Conservation (phyloP, 1,284 basidiomycete species). For the Ganoderma sinense region DNA sequence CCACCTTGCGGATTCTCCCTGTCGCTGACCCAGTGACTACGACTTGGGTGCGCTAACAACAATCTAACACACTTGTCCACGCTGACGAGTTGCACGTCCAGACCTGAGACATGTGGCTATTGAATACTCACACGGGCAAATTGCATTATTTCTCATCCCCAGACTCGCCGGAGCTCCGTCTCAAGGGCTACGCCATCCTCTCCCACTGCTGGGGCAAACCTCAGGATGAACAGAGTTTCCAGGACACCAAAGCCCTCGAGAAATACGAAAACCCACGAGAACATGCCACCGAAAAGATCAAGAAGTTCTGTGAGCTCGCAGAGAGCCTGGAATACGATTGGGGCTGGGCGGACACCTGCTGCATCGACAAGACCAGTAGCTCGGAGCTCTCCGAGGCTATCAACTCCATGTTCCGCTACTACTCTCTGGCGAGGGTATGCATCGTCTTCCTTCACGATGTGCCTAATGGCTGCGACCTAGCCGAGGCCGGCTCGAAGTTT, state of each 20-base stretch:
- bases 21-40: too few species aligned
- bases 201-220: conserved; percentile 7
- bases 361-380: conserved; percentile 12
- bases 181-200: conserved; percentile 12
- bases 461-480: background rate
- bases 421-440: conserved; percentile 7
- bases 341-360: conserved; percentile 8
- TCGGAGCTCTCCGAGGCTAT: conserved; percentile 16
- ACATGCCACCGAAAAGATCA: background rate
- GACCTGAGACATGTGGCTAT: too few species aligned
- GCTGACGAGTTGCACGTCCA: too few species aligned
- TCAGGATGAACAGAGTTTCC: background rate
- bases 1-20: too few species aligned
- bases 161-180: too few species aligned
- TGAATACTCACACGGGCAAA: too few species aligned
- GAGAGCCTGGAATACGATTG: background rate
- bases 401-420: conserved; percentile 13
- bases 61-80: too few species aligned
- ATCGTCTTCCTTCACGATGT: conserved; percentile 11
- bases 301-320: background rate
- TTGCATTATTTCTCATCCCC: too few species aligned
- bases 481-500: background rate
- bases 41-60: too few species aligned
- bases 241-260: background rate
- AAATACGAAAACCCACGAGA: conserved; percentile 1